Percentiles rank a stretch among this genome's conserved stretches.
Evolutionary conservation across 495 filamentous ascomycete species (phyloP).

Genomic region (Penicillium malachiteum): DNA sequence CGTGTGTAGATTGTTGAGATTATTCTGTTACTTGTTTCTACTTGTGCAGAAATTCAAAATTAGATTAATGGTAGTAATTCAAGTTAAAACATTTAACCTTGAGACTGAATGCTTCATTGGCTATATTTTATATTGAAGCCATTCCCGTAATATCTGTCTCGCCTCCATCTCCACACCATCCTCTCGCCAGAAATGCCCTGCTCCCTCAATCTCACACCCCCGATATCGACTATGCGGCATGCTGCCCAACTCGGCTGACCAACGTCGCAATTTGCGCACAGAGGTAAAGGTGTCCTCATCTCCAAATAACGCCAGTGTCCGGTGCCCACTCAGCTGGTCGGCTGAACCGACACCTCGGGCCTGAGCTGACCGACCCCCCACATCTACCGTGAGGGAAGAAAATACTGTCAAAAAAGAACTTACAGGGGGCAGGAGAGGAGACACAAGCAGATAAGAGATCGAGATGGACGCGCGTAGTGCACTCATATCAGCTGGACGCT

Average conservation of each 20-base stretch:
- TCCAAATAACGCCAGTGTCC: slow-evolving; percentile 74
- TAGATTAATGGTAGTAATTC: too few relatives aligned
- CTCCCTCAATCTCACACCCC: slow-evolving; percentile 60
- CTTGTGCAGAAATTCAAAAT: too few relatives aligned
- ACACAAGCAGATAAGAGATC: slow-evolving; percentile 74
- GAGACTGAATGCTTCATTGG: too few relatives aligned
- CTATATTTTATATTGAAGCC: slow-evolving; percentile 27
- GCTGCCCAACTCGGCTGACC: slow-evolving; percentile 60
- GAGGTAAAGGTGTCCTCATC: slow-evolving; percentile 72
- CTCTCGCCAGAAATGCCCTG: slow-evolving; percentile 85
- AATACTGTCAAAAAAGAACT: slow-evolving; percentile 59
- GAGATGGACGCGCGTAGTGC: slow-evolving; percentile 20
- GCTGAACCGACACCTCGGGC: slow-evolving; percentile 41
- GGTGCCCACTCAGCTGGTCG: slow-evolving; percentile 54
- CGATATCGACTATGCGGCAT: slow-evolving; percentile 44
- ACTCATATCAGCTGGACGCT: background rate
- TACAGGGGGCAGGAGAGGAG: slow-evolving; percentile 68
- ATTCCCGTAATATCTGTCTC: slow-evolving; percentile 42
- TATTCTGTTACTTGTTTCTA: too few relatives aligned
- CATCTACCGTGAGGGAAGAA: slow-evolving; percentile 33
- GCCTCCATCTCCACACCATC: slow-evolving; percentile 57
- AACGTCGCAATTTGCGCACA: slow-evolving; percentile 62
- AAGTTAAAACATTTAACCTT: too few relatives aligned
- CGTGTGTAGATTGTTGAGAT: too few relatives aligned
- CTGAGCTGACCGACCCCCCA: slow-evolving; percentile 22